These are phyloP conservation scores for Lactarius tabidus DNA, from an alignment of 768 basidiomycete genomes.

Conservation along the genomic window DNA sequence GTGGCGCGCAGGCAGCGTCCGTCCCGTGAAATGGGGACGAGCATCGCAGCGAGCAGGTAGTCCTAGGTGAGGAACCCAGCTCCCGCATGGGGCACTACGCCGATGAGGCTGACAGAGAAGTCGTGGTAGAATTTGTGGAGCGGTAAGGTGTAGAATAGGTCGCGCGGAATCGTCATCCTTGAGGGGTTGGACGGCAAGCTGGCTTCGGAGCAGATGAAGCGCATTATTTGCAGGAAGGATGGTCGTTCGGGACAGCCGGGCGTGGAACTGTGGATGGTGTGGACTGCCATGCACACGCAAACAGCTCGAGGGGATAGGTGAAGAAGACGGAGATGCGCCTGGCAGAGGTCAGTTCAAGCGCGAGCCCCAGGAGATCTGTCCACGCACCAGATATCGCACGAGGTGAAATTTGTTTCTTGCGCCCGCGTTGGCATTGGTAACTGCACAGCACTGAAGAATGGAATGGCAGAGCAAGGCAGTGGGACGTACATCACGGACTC, in stretches of 20 bases:
- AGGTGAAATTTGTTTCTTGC: slow-evolving; percentile 79
- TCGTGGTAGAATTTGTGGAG: slow-evolving; percentile 93
- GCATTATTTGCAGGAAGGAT: slow-evolving; percentile 52
- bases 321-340: slow-evolving; percentile 87
- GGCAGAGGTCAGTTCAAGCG: background rate
- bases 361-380: too few relatives aligned
- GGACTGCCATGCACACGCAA: slow-evolving; percentile 95
- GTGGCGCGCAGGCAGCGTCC: slow-evolving; percentile 18
- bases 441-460: slow-evolving; percentile 37
- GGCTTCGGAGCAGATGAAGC: slow-evolving; percentile 71
- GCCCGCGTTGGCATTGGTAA: slow-evolving; percentile 80
- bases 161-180: slow-evolving; percentile 24
- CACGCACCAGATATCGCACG: slow-evolving; percentile 81
- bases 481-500: slow-evolving; percentile 64
- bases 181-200: slow-evolving; percentile 29
- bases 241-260: slow-evolving; percentile 31
- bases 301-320: slow-evolving; percentile 94
- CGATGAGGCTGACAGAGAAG: slow-evolving; percentile 87
- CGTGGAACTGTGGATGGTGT: slow-evolving; percentile 5
- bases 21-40: slow-evolving; percentile 45
- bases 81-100: slow-evolving; percentile 95
- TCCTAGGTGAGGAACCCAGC: slow-evolving; percentile 94
- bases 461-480: background rate
- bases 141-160: slow-evolving; percentile 55
- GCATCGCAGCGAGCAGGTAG: slow-evolving; percentile 56